Percentiles rank a stretch among this genome's conserved stretches.
Evolutionary conservation across 306 rosid genomes (phyloP).

Genomic region (barrel medic (Medicago truncatula)): DNA sequence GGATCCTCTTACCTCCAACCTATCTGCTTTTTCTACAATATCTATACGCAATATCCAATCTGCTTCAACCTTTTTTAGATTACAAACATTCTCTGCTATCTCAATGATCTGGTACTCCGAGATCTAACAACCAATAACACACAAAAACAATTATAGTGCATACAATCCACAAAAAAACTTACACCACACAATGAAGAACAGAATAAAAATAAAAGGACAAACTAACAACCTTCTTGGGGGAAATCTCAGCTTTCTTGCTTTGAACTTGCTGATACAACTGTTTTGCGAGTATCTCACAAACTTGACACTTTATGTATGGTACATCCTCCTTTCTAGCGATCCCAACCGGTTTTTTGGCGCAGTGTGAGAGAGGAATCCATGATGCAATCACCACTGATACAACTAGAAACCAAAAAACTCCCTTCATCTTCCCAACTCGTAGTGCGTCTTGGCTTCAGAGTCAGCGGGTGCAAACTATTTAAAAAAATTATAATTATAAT

Average conservation of each 20-base stretch:
- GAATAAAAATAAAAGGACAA: conserved; percentile 35
- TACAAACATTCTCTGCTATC: conserved; percentile 91
- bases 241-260: conserved; percentile 73
- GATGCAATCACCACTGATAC: conserved; percentile 55
- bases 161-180: conserved; percentile 20
- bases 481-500: not conserved
- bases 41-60: conserved; percentile 95
- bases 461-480: not conserved
- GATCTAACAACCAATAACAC: conserved; percentile 57
- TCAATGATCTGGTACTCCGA: conserved; percentile 91
- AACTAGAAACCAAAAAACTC: conserved; percentile 41
- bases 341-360: conserved; percentile 68
- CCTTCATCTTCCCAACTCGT: conserved; percentile 50
- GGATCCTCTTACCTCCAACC: conserved; percentile 63
- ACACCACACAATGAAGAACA: conserved; percentile 1
- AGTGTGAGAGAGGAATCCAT: conserved; percentile 58
- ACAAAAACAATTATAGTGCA: conserved; percentile 28
- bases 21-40: conserved; percentile 78
- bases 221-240: conserved; percentile 77
- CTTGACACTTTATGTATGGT: conserved; percentile 88
- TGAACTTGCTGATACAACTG: conserved; percentile 72
- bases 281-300: conserved; percentile 85
- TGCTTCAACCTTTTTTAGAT: conserved; percentile 88
- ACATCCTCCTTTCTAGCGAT: conserved; percentile 82
- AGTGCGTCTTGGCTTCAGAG: too few species aligned